These are phyloP conservation scores for Bothriochloa decipiens DNA, from an alignment of 176 grass and related monocot genomes.

Conservation along the genomic window DNA sequence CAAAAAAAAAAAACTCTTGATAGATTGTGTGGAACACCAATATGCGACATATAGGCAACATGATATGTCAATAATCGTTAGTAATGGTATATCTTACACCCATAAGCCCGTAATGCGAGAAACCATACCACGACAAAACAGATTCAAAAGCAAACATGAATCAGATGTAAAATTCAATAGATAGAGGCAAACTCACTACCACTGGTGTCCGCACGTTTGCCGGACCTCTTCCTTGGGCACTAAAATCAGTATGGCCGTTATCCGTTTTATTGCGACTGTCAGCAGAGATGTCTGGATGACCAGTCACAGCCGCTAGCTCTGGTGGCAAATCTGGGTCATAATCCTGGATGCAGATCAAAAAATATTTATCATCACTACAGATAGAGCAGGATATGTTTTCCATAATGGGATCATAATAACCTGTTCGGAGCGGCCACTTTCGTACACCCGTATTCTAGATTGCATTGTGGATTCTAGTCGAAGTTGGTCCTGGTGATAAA, in stretches of 20 bases:
- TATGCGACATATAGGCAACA: slow-evolving; percentile 7
- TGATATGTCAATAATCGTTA: slow-evolving; percentile 7
- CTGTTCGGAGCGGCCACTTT: slow-evolving; percentile 96
- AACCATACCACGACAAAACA: slow-evolving; percentile 12
- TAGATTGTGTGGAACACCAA: slow-evolving; percentile 6
- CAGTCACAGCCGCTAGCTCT: slow-evolving; percentile 90
- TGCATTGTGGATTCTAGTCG: slow-evolving; percentile 97
- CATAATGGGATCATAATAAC: slow-evolving; percentile 40
- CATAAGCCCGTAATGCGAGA: slow-evolving; percentile 16
- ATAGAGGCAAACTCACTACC: slow-evolving; percentile 44
- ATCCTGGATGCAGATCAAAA: slow-evolving; percentile 58
- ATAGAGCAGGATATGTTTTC: too few species aligned
- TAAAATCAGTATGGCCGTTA: slow-evolving; percentile 58
- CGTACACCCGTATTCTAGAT: slow-evolving; percentile 98
- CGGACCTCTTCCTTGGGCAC: slow-evolving; percentile 67
- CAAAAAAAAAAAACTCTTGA: not conserved
- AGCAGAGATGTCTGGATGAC: slow-evolving; percentile 64
- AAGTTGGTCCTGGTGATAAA: slow-evolving; percentile 72
- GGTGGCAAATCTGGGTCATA: slow-evolving; percentile 99
- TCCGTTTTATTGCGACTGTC: slow-evolving; percentile 61
- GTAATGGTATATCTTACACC: slow-evolving; percentile 2
- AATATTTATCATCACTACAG: slow-evolving; percentile 29
- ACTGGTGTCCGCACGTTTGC: slow-evolving; percentile 50
- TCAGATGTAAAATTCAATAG: slow-evolving; percentile 4
- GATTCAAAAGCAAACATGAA: slow-evolving; percentile 28